phyloP scores from a whole-genome alignment of 2,329 filamentous ascomycete species.

The Calonectria henricotiae region DNA sequence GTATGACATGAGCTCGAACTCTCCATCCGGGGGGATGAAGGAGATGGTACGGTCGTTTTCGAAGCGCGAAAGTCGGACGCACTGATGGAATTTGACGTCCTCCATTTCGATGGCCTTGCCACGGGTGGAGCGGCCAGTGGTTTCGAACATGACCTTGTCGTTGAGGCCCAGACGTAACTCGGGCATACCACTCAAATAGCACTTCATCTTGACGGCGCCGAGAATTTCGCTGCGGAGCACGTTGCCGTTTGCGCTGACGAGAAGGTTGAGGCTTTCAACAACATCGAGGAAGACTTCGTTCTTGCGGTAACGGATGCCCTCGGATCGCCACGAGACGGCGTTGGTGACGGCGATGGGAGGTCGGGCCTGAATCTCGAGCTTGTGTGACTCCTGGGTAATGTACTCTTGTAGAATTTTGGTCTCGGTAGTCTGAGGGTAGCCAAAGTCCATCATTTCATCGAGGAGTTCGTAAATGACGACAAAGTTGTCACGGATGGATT shows the following conservation, averaged over 20 bases:
- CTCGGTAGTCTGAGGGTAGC: slow-evolving; percentile 98
- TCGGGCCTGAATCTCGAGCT: slow-evolving; percentile 95
- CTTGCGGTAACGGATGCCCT: slow-evolving; percentile 98
- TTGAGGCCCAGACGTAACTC: slow-evolving; percentile 95
- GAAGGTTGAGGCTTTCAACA: slow-evolving; percentile 94
- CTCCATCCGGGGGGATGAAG: slow-evolving; percentile 98
- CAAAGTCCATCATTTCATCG: slow-evolving; percentile 99
- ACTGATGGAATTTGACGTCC: slow-evolving; percentile 99
- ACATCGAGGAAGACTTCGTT: slow-evolving; percentile 99
- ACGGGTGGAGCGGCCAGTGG: slow-evolving; percentile 91
- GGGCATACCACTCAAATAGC: slow-evolving; percentile 98
- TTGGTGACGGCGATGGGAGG: slow-evolving; percentile 99
- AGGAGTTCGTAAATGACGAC: slow-evolving; percentile 99
- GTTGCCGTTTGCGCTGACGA: slow-evolving; percentile 95
- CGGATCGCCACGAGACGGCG: slow-evolving; percentile 96
- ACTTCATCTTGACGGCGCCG: slow-evolving; percentile 99
- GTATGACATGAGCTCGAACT: slow-evolving; percentile 99
- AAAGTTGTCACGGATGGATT: slow-evolving; percentile 99
- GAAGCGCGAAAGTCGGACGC: slow-evolving; percentile 94
- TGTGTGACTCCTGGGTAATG: slow-evolving; percentile 99
- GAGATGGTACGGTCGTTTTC: slow-evolving; percentile 99
- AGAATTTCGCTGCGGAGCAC: slow-evolving; percentile 97
- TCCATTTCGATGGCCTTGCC: slow-evolving; percentile 99
- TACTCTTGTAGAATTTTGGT: slow-evolving; percentile 99
- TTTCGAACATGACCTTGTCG: slow-evolving; percentile 99